phyloP scores from a whole-genome alignment of 2,329 filamentous ascomycete genomes.

The Triangularia setosa region DNA sequence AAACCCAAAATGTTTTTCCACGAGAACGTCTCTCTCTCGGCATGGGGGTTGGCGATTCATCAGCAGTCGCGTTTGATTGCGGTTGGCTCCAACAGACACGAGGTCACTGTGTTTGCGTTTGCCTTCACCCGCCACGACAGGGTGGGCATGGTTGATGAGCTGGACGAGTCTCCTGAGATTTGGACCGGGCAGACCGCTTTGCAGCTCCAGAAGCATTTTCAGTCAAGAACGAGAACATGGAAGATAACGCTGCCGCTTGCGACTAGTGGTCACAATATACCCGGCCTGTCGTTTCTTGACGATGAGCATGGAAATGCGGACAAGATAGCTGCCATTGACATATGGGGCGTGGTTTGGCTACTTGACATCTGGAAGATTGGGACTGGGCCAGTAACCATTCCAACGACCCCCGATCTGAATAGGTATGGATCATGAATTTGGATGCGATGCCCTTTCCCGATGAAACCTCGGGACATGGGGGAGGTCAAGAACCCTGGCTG shows the following conservation, averaged over 20 bases:
- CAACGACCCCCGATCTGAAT: background rate
- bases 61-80: slow-evolving; percentile 78
- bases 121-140: slow-evolving; percentile 29
- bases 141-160: slow-evolving; percentile 1
- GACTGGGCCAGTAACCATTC: slow-evolving; percentile 17
- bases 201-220: slow-evolving; percentile 34
- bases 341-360: slow-evolving; percentile 46
- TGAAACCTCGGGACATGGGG: background rate
- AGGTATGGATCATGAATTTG: slow-evolving; percentile 9
- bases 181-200: slow-evolving; percentile 17
- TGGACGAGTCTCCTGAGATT: slow-evolving; percentile 24
- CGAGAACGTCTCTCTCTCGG: slow-evolving; percentile 71
- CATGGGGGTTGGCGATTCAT: slow-evolving; percentile 88
- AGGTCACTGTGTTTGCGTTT: slow-evolving; percentile 52
- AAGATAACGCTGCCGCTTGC: slow-evolving; percentile 45
- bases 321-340: slow-evolving; percentile 49
- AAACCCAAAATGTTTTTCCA: slow-evolving; percentile 57
- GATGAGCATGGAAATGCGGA: slow-evolving; percentile 45
- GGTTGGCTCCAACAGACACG: slow-evolving; percentile 69
- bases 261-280: slow-evolving; percentile 43
- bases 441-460: background rate
- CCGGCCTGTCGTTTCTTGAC: slow-evolving; percentile 50
- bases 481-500: background rate
- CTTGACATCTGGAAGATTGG: slow-evolving; percentile 49
- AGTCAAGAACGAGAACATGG: slow-evolving; percentile 45